Conservation (phyloP, 306 rosid species). For the Sicyos baderoa region DNA sequence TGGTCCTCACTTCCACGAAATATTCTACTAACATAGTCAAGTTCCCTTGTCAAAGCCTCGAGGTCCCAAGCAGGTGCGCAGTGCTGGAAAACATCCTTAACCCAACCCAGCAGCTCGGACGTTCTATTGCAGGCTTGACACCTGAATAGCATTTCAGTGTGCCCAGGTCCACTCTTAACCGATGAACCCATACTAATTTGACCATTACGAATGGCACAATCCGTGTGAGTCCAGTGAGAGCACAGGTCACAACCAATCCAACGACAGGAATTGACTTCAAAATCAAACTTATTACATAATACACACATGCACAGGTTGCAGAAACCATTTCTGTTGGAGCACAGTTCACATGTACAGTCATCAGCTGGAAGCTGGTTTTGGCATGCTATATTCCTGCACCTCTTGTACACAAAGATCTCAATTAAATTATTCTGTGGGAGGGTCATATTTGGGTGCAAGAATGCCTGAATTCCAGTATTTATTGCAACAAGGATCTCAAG, state of each 20-base stretch:
- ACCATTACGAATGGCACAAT: conserved; percentile 92
- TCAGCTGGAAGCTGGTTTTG: conserved; percentile 90
- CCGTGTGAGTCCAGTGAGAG: conserved; percentile 98
- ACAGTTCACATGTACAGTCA: conserved; percentile 86
- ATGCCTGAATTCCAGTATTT: conserved; percentile 91
- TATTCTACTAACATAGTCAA: conserved; percentile 91
- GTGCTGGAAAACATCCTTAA: conserved; percentile 95
- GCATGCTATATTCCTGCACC: conserved; percentile 95
- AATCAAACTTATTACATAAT: conserved; percentile 92
- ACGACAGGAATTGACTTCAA: conserved; percentile 95
- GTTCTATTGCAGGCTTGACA: conserved; percentile 92
- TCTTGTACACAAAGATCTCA: conserved; percentile 81
- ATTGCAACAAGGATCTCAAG: conserved; percentile 92
- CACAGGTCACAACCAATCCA: conserved; percentile 98
- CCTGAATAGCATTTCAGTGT: conserved; percentile 88
- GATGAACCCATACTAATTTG: conserved; percentile 76
- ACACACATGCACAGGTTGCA: conserved; percentile 99
- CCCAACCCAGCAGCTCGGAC: conserved; percentile 98
- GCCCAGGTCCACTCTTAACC: conserved; percentile 70
- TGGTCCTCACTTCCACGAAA: conserved; percentile 80
- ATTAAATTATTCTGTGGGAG: conserved; percentile 78
- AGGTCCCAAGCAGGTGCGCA: conserved; percentile 92
- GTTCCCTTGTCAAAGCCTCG: conserved; percentile 80
- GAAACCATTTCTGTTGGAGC: conserved; percentile 81
- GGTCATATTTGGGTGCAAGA: conserved; percentile 83